Conservation (phyloP, 345 rosid species). For the Diplotaxis tenuifolia region DNA sequence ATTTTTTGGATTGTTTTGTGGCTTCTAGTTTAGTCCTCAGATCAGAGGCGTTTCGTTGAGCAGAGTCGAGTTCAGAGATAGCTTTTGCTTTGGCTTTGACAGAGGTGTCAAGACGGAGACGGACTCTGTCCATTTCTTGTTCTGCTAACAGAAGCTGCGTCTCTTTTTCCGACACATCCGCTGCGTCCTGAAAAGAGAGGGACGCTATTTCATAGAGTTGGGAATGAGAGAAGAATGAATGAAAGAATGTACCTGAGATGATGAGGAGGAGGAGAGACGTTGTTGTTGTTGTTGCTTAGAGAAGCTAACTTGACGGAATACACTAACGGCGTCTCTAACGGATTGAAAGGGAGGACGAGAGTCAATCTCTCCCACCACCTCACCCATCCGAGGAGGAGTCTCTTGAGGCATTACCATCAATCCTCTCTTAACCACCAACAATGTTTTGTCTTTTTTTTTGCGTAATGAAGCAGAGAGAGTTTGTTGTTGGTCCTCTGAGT, state of each 20-base stretch:
- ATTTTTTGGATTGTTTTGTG: constrained; percentile 40
- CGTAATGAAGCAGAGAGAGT: constrained; percentile 21
- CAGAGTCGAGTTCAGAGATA: constrained; percentile 49
- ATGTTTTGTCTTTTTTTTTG: not conserved
- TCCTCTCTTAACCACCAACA: constrained; percentile 10
- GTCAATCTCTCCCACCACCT: constrained; percentile 94
- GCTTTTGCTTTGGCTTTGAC: constrained; percentile 47
- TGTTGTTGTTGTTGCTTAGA: constrained; percentile 37
- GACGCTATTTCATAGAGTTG: not conserved
- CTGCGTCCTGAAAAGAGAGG: constrained; percentile 7
- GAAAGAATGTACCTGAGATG: constrained; percentile 16
- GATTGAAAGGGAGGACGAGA: constrained; percentile 83
- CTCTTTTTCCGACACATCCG: constrained; percentile 54
- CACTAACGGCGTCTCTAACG: constrained; percentile 85
- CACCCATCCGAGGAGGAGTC: constrained; percentile 40
- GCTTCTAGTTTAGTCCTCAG: constrained; percentile 41
- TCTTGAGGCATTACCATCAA: too few species aligned
- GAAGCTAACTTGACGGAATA: constrained; percentile 65
- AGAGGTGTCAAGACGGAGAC: constrained; percentile 42
- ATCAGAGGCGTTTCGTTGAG: constrained; percentile 43
- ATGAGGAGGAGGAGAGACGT: constrained; percentile 28
- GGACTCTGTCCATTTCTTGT: constrained; percentile 47
- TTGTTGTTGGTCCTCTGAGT: constrained; percentile 25
- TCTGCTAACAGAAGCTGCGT: constrained; percentile 52
- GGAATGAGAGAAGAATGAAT: not conserved